Base-by-base conservation (phyloP, 1,284 basidiomycete genomes). In the Apiotrichum brassicae region DNA sequence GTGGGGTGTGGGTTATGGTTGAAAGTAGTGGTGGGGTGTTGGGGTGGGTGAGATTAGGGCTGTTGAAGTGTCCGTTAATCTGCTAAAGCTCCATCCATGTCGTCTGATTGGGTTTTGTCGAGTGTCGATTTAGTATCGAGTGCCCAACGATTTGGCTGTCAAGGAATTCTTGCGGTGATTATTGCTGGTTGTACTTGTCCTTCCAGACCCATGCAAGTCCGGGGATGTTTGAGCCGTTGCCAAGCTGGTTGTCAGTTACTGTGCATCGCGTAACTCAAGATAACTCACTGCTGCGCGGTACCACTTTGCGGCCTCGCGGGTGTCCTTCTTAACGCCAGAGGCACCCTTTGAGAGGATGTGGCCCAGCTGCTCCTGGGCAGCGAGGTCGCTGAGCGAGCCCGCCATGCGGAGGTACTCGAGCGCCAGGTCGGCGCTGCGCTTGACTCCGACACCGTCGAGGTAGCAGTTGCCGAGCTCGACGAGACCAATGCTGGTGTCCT, bases 151-250 rank as follows among this genome's bases (percentile, higher is more conserved):
- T n/a, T n/a, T n/a, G n/a, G n/a, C n/a, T n/a, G n/a, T n/a, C n/a
- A n/a, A n/a, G n/a, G n/a, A n/a, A n/a, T n/a, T n/a, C n/a, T n/a
- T n/a, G n/a, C 8, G 28, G 28, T 14, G 28, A 11, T 34, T n/a
- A 34, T 16, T 13, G 13, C 30, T 50, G 39, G 39, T 51, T 55
- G 46, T 57, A 57, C 52, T 57, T 57, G 38, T 54, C 56, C 49
- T 74, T 74, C 64, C 69, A 72, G 4, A 74, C 61, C 72, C 72
- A 74, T n/a, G 70, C 68, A 33, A 74, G 49, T 4, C 72, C 72
- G 24, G 70, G 59, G 1, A 62, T 66, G 34, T 60, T 66, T 22
- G 60, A 59, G 6, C 68, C 66, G 12, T 64, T 65, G 30, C 64
- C n/a, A 24, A 51, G 39, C 37, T 19, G 42, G 18, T 30, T 14